These are phyloP conservation scores for Friedmanniomyces endolithicus DNA, from an alignment of 495 filamentous ascomycete species.

Conservation along the genomic window DNA sequence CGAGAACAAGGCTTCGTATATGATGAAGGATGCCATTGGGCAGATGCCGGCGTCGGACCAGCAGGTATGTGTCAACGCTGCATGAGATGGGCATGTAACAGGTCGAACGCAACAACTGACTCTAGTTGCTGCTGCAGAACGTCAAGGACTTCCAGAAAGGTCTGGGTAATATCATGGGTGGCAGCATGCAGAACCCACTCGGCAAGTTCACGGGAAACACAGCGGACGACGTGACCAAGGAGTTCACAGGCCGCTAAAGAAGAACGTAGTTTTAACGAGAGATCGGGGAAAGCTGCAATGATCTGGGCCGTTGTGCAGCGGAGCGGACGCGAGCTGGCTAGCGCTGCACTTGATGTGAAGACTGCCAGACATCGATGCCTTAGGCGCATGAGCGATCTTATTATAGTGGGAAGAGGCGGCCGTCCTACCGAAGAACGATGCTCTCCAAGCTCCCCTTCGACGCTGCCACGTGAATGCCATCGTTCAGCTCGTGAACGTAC, in stretches of 20 bases:
- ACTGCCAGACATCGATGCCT: too few species aligned
- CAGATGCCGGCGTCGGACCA: slow-evolving; percentile 31
- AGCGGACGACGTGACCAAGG: slow-evolving; percentile 23
- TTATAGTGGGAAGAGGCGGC: too few species aligned
- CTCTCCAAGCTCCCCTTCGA: not conserved
- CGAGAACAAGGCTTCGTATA: slow-evolving; percentile 38
- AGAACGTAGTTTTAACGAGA: not conserved
- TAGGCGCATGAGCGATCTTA: too few species aligned
- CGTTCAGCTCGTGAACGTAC: not conserved
- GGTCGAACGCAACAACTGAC: not conserved
- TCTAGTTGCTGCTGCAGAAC: slow-evolving; percentile 6
- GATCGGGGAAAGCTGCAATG: not conserved
- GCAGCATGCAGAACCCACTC: slow-evolving; percentile 28
- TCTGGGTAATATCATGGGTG: slow-evolving; percentile 27
- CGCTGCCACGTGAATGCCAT: not conserved
- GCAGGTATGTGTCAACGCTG: slow-evolving; percentile 8
- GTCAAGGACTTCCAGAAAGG: slow-evolving; percentile 30
- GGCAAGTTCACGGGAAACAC: slow-evolving; percentile 28
- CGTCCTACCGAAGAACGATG: not conserved
- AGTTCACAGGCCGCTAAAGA: slow-evolving; percentile 17
- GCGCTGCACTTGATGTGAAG: too few species aligned
- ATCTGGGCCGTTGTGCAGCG: not conserved
- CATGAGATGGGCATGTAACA: not conserved
- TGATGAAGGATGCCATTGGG: slow-evolving; percentile 30
- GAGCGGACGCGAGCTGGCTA: too few species aligned